Percentiles rank a stretch among this genome's conserved stretches.
These are phyloP conservation scores for Nitzschia sp. DNA, from an alignment of 108 stramenopile species.

Conservation along the genomic window DNA sequence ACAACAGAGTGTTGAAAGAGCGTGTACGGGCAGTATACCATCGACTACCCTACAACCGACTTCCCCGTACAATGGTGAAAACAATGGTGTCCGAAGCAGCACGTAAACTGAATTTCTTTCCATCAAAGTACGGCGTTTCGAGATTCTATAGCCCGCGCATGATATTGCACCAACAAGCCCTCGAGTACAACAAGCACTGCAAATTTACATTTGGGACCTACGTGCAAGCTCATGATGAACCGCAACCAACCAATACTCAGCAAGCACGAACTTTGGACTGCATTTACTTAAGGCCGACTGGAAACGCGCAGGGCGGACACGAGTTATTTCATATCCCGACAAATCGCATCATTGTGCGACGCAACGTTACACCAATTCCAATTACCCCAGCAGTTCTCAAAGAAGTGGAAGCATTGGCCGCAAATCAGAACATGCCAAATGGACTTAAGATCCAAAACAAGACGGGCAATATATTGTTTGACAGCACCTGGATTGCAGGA, in stretches of 20 bases:
- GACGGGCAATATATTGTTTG: neutral
- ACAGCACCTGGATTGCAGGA: neutral
- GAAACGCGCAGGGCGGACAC: conserved; percentile 39
- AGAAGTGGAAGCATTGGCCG: too few relatives aligned
- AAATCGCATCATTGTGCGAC: conserved; percentile 21
- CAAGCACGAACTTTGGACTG: conserved; percentile 31
- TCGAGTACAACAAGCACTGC: conserved; percentile 34
- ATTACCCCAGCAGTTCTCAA: too few relatives aligned
- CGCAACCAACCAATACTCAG: conserved; percentile 35
- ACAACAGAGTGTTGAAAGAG: conserved; percentile 47
- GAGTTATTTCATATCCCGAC: conserved; percentile 32
- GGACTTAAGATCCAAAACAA: neutral
- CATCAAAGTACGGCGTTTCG: conserved; percentile 36
- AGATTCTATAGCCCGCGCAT: conserved; percentile 28
- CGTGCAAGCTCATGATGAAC: conserved; percentile 41
- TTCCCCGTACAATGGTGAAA: conserved; percentile 28
- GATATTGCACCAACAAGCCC: conserved; percentile 21
- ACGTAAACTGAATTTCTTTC: conserved; percentile 39
- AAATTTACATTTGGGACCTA: conserved; percentile 39
- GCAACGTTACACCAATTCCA: conserved; percentile 19
- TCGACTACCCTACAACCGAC: conserved; percentile 31
- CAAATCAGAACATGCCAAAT: conserved; percentile 6
- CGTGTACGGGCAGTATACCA: conserved; percentile 25
- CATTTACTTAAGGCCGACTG: conserved; percentile 28
- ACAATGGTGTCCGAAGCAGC: conserved; percentile 21